phyloP scores from a whole-genome alignment of 2,329 filamentous ascomycete species.

The Alternaria longipes region DNA sequence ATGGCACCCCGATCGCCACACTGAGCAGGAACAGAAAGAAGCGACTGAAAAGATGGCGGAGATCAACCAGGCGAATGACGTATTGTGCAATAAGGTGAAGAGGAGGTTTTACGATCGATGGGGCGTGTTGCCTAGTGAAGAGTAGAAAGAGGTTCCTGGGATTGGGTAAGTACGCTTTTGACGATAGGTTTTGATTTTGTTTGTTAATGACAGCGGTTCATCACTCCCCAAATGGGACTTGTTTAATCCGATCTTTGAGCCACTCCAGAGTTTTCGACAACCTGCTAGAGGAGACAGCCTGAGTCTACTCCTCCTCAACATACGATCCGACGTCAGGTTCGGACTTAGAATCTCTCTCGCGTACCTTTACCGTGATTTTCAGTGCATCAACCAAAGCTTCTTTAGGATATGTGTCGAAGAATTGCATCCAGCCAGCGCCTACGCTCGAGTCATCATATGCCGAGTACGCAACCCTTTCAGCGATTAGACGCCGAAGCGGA shows the following conservation, averaged over 20 bases:
- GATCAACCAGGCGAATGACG: conserved; percentile 34
- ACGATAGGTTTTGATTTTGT: accelerated
- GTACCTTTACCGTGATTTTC: not conserved
- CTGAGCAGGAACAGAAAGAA: conserved; percentile 10
- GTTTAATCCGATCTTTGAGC: too few species aligned
- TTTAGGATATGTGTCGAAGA: not conserved
- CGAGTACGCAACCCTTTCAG: accelerated
- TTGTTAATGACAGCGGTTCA: too few species aligned
- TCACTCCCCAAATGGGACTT: too few species aligned
- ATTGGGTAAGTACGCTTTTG: too few species aligned
- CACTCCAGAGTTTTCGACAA: not conserved
- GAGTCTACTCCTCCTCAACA: not conserved
- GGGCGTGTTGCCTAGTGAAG: conserved; percentile 5
- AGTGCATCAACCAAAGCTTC: not conserved
- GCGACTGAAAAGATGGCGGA: conserved; percentile 36
- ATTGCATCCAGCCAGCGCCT: not conserved
- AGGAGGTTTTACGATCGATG: conserved; percentile 31
- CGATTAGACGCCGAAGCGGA: not conserved
- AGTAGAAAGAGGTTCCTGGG: not conserved
- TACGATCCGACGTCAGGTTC: not conserved
- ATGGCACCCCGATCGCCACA: conserved; percentile 78
- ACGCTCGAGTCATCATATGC: accelerated
- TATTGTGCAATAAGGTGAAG: conserved; percentile 22
- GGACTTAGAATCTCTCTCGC: too few species aligned
- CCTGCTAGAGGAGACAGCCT: too few species aligned